phyloP scores from a whole-genome alignment of 306 rosid species.

The Benincasa hispida region DNA sequence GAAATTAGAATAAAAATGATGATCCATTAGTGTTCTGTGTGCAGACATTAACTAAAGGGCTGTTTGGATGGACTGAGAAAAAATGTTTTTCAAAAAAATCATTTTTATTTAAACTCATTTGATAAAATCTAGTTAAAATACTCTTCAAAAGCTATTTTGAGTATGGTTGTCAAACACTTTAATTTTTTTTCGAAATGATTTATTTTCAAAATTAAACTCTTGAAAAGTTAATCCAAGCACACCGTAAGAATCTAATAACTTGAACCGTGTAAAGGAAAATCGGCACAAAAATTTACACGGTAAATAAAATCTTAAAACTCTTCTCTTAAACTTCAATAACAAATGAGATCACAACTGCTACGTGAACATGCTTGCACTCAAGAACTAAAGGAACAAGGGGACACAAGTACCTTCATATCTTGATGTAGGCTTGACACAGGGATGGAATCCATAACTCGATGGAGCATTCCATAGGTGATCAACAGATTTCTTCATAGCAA shows the following conservation, averaged over 20 bases:
- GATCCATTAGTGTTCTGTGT: not conserved
- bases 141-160: no score
- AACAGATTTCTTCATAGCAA: conserved; percentile 13
- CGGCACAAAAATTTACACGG: not conserved
- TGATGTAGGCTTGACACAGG: conserved; percentile 59
- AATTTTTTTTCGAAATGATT: no score
- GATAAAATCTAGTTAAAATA: no score
- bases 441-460: conserved; percentile 37
- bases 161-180: no score
- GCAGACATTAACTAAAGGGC: not conserved
- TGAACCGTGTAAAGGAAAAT: no score
- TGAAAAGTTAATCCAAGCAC: no score
- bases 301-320: not conserved
- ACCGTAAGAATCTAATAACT: no score
- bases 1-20: conserved; percentile 1
- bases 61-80: no score
- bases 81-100: no score
- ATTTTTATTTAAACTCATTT: no score
- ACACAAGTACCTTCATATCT: conserved; percentile 50
- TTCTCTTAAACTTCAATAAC: not conserved
- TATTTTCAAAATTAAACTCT: no score
- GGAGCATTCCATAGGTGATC: conserved; percentile 57
- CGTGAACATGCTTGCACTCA: not conserved
- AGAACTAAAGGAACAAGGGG: not conserved
- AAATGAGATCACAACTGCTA: not conserved